Percentiles rank a stretch among this genome's conserved stretches.
phyloP scores from a whole-genome alignment of 192 early-diverging fungal genomes.

The Dissophora ornata region DNA sequence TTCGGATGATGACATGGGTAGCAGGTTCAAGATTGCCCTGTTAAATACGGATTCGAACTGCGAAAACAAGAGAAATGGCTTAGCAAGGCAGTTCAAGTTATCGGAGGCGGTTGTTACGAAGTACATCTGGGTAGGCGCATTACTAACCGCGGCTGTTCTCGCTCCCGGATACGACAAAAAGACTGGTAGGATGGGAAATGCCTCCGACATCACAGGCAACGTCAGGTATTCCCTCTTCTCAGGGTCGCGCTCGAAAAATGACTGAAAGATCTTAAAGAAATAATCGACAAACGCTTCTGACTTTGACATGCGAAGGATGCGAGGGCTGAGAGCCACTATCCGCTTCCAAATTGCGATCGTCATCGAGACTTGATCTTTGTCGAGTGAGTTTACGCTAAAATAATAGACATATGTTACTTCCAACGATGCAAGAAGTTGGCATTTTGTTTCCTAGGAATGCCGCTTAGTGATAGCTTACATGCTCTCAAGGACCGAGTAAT shows the following conservation, averaged over 20 bases:
- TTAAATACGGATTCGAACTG: conserved; percentile 54
- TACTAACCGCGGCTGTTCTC: conserved; percentile 33
- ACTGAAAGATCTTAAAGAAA: conserved; percentile 54
- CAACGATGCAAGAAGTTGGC: too few relatives aligned
- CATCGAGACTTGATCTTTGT: conserved; percentile 25
- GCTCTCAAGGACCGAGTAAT: conserved; percentile 33
- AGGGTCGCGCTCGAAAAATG: conserved; percentile 46
- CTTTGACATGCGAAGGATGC: conserved; percentile 47
- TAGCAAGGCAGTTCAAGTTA: too few relatives aligned
- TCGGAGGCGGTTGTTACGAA: too few relatives aligned
- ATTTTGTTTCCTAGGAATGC: too few relatives aligned
- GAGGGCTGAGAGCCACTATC: conserved; percentile 60
- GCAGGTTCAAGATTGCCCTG: conserved; percentile 55
- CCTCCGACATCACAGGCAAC: conserved; percentile 56
- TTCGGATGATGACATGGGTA: conserved; percentile 40
- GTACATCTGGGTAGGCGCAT: too few relatives aligned
- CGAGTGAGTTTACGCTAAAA: conserved; percentile 34
- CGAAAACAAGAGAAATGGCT: not conserved
- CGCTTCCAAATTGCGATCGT: conserved; percentile 60
- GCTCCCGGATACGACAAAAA: conserved; percentile 49
- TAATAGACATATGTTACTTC: too few relatives aligned
- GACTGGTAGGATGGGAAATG: conserved; percentile 61
- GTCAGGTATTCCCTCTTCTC: conserved; percentile 39
- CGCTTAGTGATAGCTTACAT: conserved; percentile 30
- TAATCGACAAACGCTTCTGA: conserved; percentile 38